Evolutionary conservation across 768 basidiomycete genomes (phyloP), one percentile per base, ranked within the genome.

Genomic region (Tylopilus sp.): DNA sequence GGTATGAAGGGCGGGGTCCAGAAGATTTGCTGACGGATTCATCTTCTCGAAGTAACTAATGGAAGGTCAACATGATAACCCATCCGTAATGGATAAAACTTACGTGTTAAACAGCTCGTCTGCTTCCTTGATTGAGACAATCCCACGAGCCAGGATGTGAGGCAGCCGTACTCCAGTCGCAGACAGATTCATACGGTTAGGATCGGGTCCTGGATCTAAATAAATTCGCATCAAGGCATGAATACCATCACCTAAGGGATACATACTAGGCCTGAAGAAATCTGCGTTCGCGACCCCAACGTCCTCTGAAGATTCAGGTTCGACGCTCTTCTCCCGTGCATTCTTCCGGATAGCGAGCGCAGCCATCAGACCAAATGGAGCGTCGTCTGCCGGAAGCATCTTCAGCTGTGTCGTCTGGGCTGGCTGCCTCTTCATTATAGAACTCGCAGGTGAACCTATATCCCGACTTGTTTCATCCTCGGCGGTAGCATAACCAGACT

Each of bases 1-100:
- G 0, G 91, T 93, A 65, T 98, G 94, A 21, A 96, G 78, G 29
- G 80, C 78, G 11, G 87, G 86, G 59, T 95, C 93, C 21, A 96
- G 73, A 24, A 96, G 67, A 3, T 86, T 92, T 19, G 90, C 72
- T 0, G 89, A 90, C 9, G 81, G 72, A 61, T 92, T 92, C 80
- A 92, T 89, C 58, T 81, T 78, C 45, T 86, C 81, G 59, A 87
- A 90, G 67, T 82, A 91, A 52, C 87, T 89, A 61, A 50, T 11
- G 52, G 52, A 26, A 37, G 6, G 51, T 61, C 45, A 40, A 48
- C 25, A 44, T 45, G n/a, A 28, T 41, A 14, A 40, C 14, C 31
- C 30, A 22, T 16, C 13, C 7, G n/a, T 11, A 24, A 24, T 30
- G 42, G 17, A 53, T 38, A 40, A 6, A 24, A 57, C 80, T 44